Evolutionary conservation across 306 rosid species (phyloP).

Genomic region (Castanea crenata): DNA sequence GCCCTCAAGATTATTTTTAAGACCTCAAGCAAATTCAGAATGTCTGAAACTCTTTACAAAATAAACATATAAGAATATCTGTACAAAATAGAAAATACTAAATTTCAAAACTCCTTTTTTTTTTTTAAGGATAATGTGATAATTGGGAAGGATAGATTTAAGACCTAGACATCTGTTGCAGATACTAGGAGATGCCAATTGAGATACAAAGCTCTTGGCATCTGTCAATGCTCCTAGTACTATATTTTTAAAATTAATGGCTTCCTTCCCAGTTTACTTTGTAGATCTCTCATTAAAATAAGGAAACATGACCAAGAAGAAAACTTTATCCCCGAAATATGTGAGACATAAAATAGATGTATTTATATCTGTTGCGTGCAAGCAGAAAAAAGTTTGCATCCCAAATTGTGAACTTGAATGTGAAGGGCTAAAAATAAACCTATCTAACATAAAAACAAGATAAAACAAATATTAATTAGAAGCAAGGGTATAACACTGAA

Average conservation of each 20-base stretch:
- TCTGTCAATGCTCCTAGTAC: neutral
- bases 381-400: neutral
- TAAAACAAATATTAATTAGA: neutral
- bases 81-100: neutral
- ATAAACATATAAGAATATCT: neutral
- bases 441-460: neutral
- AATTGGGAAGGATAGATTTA: too few relatives aligned
- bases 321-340: neutral
- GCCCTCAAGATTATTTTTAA: neutral
- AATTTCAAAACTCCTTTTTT: too few relatives aligned
- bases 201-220: too few relatives aligned
- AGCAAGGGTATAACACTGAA: neutral
- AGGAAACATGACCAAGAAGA: neutral
- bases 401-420: too few relatives aligned
- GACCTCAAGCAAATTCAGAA: neutral
- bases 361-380: neutral
- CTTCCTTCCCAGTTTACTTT: neutral
- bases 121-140: too few relatives aligned
- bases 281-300: neutral
- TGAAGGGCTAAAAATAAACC: neutral
- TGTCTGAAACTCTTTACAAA: neutral
- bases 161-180: too few relatives aligned
- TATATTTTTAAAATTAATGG: neutral
- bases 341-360: neutral
- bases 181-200: too few relatives aligned